Percentiles rank a stretch among this genome's conserved stretches.
phyloP scores from a whole-genome alignment of 2,329 filamentous ascomycete genomes.

The Botryotinia convoluta region DNA sequence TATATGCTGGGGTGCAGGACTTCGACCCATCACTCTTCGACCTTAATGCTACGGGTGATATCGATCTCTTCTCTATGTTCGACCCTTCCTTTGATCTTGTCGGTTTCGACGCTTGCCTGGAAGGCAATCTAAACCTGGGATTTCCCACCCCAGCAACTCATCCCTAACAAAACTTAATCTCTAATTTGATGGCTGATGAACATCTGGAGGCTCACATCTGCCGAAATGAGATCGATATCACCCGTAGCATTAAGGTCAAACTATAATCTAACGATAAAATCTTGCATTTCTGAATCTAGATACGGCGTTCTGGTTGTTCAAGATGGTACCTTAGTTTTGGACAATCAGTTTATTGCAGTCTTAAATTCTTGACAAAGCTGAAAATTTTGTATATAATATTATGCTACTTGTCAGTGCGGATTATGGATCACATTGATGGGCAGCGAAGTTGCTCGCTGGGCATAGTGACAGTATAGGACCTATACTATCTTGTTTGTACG shows the following conservation, averaged over 20 bases:
- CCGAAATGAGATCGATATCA: not conserved
- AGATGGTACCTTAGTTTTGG: not conserved
- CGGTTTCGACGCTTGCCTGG: slow-evolving; percentile 30
- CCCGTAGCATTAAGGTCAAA: no score
- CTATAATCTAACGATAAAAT: not conserved
- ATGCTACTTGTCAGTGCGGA: not conserved
- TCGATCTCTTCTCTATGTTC: slow-evolving; percentile 32
- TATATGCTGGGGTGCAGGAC: slow-evolving; percentile 19
- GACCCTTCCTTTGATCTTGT: slow-evolving; percentile 32
- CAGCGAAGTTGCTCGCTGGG: not conserved
- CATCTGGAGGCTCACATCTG: not conserved
- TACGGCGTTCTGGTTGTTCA: not conserved
- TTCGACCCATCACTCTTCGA: slow-evolving; percentile 28
- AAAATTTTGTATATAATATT: not conserved
- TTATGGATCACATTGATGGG: not conserved
- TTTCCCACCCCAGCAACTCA: slow-evolving; percentile 22
- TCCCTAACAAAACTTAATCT: not conserved
- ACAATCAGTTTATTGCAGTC: not conserved
- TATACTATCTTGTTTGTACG: not conserved
- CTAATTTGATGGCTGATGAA: no score
- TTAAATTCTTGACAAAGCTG: not conserved
- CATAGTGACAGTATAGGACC: not conserved
- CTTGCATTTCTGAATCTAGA: not conserved
- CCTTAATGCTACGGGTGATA: slow-evolving; percentile 21
- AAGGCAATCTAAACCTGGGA: slow-evolving; percentile 27